Evolutionary conservation across 139 green algal species (phyloP), one percentile per base, ranked within the genome.

Genomic region (Auxenochlorella protothecoides): DNA sequence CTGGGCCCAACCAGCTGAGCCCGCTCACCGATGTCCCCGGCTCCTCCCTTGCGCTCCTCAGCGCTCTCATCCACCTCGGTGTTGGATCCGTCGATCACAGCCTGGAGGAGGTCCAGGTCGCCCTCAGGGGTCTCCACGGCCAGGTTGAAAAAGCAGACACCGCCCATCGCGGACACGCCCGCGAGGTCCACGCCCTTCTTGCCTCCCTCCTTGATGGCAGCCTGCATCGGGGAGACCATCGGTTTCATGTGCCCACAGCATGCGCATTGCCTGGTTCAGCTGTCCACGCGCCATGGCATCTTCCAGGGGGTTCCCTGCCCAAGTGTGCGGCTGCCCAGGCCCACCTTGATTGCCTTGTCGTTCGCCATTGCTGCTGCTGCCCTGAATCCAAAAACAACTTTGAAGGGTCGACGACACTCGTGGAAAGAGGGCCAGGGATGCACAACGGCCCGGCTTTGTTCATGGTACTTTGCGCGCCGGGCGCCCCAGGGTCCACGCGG

Each of bases 1-100:
- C 3, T 44, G 63, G 63, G 63, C 15, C 27, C 15, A 52, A 44
- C 27, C 27, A 44, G 27, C 27, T 44, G 6, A 54, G 5, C 27
- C 59, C 61, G 65, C 72, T 72, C 68, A 65, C 63, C 71, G 3
- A 91, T 68, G 44, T 81, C 71, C 27, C 80, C 78, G 59, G 85
- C 84, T 55, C 88, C 88, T 63, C 88, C 88, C 84, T 92, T 92
- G 76, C 87, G 83, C 85, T 93, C 88, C 81, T 93, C 88, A 51
- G 87, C 87, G 6, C 67, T 61, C 84, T 92, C 87, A 53, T 93
- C 88, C 3, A 93, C 88, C 12, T 75, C 53, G 2, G 74, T 76
- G 72, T 93, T 93, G 68, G 74, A 69, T 66, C 81, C 88, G 74
- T 92, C 81, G 56, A 92, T 78, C 55, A 88, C 78, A 44, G 75